Evolutionary conservation across 2,329 filamentous ascomycete genomes (phyloP), one percentile per base, ranked within the genome.

Genomic region (Tolypocladium sp.): DNA sequence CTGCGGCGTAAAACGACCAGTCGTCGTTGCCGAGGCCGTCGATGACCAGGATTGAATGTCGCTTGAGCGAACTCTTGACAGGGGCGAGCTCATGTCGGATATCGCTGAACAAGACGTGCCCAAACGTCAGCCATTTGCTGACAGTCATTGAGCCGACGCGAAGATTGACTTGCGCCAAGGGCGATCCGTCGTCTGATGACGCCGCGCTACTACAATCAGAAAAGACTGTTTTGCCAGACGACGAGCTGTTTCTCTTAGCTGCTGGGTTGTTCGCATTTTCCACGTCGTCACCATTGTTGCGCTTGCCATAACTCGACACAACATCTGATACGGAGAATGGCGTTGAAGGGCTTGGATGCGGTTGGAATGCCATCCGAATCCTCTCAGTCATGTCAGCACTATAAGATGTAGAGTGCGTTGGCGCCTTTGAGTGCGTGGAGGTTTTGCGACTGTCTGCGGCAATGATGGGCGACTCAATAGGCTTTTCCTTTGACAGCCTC

Each of bases 21-120:
- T 94, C 90, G 64, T 89, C 86, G 67, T 92, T 92, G n/a, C 90
- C 90, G 37, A 94, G 84, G 6, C 90, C 90, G 73, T 94, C 90
- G 59, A 94, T 81, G 22, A 94, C 87, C 4, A 94, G 79, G 33
- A 94, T 84, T 0, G 83, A 86, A 59, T 77, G 87, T 58, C 75
- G 82, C 75, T 80, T 65, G 25, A 66, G 59, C 0, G 67, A 66
- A 7, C 68, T 63, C 25, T 69, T 67, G 6, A 66, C 73, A 68
- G 74, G 79, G 0, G 80, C 75, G 27, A 92, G 79, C 64, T 91
- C 86, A 53, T 90, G 87, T 33, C 90, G 84, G 6, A 89, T 85
- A 13, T 91, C 90, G 65, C 89, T 92, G 74, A 94, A 92, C 4
- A 94, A 78, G 0, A 93, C 89, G 65, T 91, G 87, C 1, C 90